These are phyloP conservation scores for Ascochyta lentis DNA, from an alignment of 2,329 filamentous ascomycete species.

Conservation along the genomic window DNA sequence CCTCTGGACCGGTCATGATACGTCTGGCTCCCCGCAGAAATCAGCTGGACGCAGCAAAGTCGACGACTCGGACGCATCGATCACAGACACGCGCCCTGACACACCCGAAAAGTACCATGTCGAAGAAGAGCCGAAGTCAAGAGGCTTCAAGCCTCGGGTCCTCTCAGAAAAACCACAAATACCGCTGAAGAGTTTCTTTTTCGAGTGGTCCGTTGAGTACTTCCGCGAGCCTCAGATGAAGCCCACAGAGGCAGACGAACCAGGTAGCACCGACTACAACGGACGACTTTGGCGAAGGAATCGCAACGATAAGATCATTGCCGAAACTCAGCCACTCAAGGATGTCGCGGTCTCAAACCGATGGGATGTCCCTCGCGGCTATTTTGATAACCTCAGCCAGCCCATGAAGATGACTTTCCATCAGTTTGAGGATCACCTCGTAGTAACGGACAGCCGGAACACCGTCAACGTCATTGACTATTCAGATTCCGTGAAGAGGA, in stretches of 20 bases:
- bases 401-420: slow-evolving; percentile 95
- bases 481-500: slow-evolving; percentile 63
- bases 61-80: slow-evolving; percentile 68
- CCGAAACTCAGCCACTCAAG: slow-evolving; percentile 92
- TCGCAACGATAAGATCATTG: slow-evolving; percentile 89
- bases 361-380: slow-evolving; percentile 83
- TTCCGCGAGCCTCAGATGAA: slow-evolving; percentile 99
- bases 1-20: slow-evolving; percentile 56
- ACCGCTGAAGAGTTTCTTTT: slow-evolving; percentile 81
- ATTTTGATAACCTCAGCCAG: slow-evolving; percentile 88
- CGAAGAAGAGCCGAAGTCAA: slow-evolving; percentile 79
- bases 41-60: slow-evolving; percentile 55
- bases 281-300: slow-evolving; percentile 90
- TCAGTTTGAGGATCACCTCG: slow-evolving; percentile 95
- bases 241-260: slow-evolving; percentile 91
- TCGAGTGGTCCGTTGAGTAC: slow-evolving; percentile 96
- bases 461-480: slow-evolving; percentile 90
- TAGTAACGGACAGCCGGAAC: slow-evolving; percentile 91
- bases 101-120: slow-evolving; percentile 71
- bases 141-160: slow-evolving; percentile 71
- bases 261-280: slow-evolving; percentile 95
- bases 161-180: slow-evolving; percentile 66
- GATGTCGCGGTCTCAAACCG: slow-evolving; percentile 82
- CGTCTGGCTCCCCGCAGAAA: slow-evolving; percentile 37
- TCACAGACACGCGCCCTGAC: slow-evolving; percentile 74